Conservation (phyloP, 306 rosid genomes). For the Rosa lucieae region DNA sequence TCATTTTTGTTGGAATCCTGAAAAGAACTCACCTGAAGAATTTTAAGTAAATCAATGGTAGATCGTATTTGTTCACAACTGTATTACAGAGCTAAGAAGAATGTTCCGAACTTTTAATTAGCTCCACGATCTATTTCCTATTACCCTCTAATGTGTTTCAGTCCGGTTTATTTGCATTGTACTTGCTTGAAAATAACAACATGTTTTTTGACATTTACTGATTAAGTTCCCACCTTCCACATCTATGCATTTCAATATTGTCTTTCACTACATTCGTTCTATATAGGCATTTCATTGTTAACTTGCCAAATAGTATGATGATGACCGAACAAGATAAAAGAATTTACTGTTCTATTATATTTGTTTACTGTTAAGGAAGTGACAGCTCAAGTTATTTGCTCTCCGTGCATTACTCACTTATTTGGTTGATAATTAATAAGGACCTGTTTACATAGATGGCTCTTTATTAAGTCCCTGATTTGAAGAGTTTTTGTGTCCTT, state of each 20-base stretch:
- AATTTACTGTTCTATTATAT: background rate
- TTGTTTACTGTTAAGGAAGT: background rate
- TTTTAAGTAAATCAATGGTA: background rate
- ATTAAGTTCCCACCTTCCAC: background rate
- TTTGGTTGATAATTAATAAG: background rate
- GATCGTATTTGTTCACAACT: background rate
- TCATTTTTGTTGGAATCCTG: background rate
- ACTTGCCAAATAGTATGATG: background rate
- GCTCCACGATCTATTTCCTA: background rate
- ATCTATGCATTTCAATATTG: background rate
- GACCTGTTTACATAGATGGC: background rate
- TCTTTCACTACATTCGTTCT: background rate
- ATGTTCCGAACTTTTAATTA: background rate
- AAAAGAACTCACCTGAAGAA: background rate
- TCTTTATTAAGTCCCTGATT: background rate
- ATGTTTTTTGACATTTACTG: background rate
- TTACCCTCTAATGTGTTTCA: background rate
- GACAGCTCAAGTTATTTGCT: background rate
- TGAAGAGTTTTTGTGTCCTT: background rate
- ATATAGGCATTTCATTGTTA: no score
- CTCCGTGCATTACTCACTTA: background rate
- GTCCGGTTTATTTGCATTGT: background rate
- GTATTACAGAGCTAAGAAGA: background rate
- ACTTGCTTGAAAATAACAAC: background rate
- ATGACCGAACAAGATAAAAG: background rate